Evolutionary conservation across 2,329 filamentous ascomycete genomes (phyloP).

Genomic region (Setomelanomma holmii): DNA sequence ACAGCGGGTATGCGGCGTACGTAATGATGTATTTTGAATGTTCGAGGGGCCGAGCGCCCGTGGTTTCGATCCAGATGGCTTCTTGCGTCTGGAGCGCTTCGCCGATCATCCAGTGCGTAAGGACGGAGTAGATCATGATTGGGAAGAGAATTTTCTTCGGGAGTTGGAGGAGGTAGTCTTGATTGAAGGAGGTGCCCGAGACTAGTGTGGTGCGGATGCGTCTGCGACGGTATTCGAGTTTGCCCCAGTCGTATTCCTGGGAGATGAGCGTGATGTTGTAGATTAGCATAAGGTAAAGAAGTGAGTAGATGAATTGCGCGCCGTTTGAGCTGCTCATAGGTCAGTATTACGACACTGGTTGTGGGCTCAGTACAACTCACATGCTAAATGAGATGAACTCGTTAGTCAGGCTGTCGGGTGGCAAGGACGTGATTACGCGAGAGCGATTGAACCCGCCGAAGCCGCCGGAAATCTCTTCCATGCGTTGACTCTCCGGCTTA

Average conservation of each 20-base stretch:
- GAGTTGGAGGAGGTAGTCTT: constrained; percentile 40
- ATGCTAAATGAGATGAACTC: constrained; percentile 36
- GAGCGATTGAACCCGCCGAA: constrained; percentile 36
- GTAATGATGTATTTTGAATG: constrained; percentile 36
- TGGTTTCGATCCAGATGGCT: constrained; percentile 29
- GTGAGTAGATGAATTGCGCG: constrained; percentile 40
- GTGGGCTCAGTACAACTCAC: constrained; percentile 7
- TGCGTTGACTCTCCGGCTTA: constrained; percentile 1
- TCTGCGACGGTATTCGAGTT: constrained; percentile 30
- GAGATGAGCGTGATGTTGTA: constrained; percentile 40
- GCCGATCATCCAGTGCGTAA: constrained; percentile 44
- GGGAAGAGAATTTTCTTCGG: constrained; percentile 40
- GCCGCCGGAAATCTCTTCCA: constrained; percentile 25
- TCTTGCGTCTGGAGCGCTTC: constrained; percentile 39
- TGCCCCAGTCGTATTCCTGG: constrained; percentile 39
- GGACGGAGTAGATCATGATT: constrained; percentile 35
- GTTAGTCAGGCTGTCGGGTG: constrained; percentile 23
- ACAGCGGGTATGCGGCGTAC: constrained; percentile 34
- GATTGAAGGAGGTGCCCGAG: constrained; percentile 31
- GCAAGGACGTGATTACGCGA: constrained; percentile 17
- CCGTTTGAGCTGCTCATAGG: constrained; percentile 28
- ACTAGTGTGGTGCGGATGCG: constrained; percentile 38
- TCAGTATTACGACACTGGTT: constrained; percentile 2
- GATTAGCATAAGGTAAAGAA: constrained; percentile 41
- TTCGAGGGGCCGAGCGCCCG: constrained; percentile 15